These are phyloP conservation scores for Melanomma pulvis-pyrius DNA, from an alignment of 495 filamentous ascomycete genomes.

Conservation along the genomic window DNA sequence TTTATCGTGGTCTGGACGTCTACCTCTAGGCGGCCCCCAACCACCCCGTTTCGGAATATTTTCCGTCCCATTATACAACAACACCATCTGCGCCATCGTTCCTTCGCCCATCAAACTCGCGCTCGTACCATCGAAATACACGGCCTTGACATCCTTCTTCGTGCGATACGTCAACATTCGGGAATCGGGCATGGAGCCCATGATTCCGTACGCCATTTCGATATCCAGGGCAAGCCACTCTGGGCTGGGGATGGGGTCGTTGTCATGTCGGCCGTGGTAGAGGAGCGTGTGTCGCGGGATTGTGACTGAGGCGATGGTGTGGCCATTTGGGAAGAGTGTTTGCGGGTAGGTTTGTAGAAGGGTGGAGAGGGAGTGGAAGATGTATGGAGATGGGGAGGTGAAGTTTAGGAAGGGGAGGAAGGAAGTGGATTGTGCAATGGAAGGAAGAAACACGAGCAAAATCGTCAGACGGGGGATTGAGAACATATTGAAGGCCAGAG, in stretches of 20 bases:
- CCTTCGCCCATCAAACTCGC: conserved; percentile 47
- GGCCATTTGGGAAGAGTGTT: conserved; percentile 50
- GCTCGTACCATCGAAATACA: conserved; percentile 53
- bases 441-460: background rate
- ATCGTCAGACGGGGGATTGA: background rate
- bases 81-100: conserved; percentile 50
- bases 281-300: conserved; percentile 49
- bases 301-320: conserved; percentile 47
- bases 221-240: conserved; percentile 54
- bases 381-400: conserved; percentile 45
- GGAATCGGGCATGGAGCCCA: conserved; percentile 44
- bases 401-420: conserved; percentile 42
- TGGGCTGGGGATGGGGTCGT: conserved; percentile 44
- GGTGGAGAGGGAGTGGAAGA: conserved; percentile 48
- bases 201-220: conserved; percentile 53
- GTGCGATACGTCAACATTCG: conserved; percentile 51
- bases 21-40: conserved; percentile 9
- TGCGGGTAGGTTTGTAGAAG: conserved; percentile 51
- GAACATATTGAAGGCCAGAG: background rate
- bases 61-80: conserved; percentile 47
- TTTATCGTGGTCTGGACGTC: background rate
- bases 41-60: conserved; percentile 33
- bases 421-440: background rate
- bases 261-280: conserved; percentile 48
- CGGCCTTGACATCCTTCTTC: conserved; percentile 41